Base-by-base conservation (phyloP, 78 protist genomes). In the Protostelium mycophagum region DNA sequence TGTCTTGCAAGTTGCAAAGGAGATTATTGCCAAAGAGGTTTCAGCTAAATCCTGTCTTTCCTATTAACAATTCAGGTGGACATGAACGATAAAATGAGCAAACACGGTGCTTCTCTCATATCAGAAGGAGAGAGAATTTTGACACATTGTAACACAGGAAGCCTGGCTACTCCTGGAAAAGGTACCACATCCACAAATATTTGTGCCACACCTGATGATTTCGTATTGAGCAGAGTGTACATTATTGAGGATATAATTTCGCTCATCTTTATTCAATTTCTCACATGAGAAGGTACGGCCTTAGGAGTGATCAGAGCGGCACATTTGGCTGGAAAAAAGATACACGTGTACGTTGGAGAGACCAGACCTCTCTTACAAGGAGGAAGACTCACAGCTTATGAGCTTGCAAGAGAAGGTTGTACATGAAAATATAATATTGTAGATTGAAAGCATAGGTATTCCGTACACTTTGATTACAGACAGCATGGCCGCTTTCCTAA, bases 121-220 rank as follows among this genome's bases (percentile, higher is more conserved):
- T 85, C 85, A 90, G 35, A 36, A 9, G 94, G 94, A 0, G 96
- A 95, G 28, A 34, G 34, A 0, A 90, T 95, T 16, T 88, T 95
- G 35, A 95, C 96, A 0, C 95, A 95, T 83, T 95, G 96, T 83
- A 95, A 95, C 73, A 92, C 96, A 29, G 96, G 96, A 31, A 63
- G 90, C 36, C 94, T 95, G 1, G 96, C 96, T 0, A 95, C 96
- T 0, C 90, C 86, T 0, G 95, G 94, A 34, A 36, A 63, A 28
- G 95, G 86, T 85, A 16, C 5, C 35, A 25, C 16, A 5, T 16
- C 73, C 16, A 51, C 73, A 16, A 25, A 5, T 51, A 25, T 51
- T n/a, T n/a, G n/a, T n/a, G n/a, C n/a, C n/a, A n/a, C n/a, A n/a
- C n/a, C n/a, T n/a, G n/a, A n/a, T n/a, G n/a, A n/a, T n/a, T n/a